Evolutionary conservation across 176 grass and related monocot genomes (phyloP).

Genomic region (Triticum monococcum): DNA sequence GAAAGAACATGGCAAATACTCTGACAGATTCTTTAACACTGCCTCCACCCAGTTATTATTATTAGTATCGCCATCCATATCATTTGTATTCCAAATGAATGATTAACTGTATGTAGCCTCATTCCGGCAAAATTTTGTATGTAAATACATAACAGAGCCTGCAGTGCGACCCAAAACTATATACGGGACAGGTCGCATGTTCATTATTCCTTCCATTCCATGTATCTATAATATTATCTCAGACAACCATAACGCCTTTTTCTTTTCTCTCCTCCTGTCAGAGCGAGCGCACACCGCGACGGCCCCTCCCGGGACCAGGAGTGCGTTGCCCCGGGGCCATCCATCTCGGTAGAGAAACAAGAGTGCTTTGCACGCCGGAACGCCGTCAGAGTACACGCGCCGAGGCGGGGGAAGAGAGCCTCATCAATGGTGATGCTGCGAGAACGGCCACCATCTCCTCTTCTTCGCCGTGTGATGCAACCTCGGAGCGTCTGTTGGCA

Average conservation of each 20-base stretch:
- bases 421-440: constrained; percentile 45
- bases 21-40: not conserved
- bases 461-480: constrained; percentile 55
- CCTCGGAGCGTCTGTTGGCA: constrained; percentile 53
- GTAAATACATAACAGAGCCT: constrained; percentile 44
- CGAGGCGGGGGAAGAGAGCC: not conserved
- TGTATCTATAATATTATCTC: constrained; percentile 45
- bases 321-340: not conserved
- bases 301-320: not conserved
- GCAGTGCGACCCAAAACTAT: constrained; percentile 30
- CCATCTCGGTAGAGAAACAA: constrained; percentile 23
- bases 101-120: constrained; percentile 34
- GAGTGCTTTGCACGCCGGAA: not conserved
- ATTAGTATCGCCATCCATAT: constrained; percentile 10
- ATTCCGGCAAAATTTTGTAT: constrained; percentile 54
- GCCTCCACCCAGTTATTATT: not conserved
- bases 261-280: no score
- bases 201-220: constrained; percentile 39
- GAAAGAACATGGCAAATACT: no score
- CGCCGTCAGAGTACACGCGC: not conserved
- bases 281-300: no score
- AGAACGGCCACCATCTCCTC: constrained; percentile 96
- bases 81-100: constrained; percentile 22
- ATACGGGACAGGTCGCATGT: constrained; percentile 22
- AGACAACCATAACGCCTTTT: not conserved